These are phyloP conservation scores for Diospyros lotus DNA, from an alignment of 148 eudicot species.

Conservation along the genomic window DNA sequence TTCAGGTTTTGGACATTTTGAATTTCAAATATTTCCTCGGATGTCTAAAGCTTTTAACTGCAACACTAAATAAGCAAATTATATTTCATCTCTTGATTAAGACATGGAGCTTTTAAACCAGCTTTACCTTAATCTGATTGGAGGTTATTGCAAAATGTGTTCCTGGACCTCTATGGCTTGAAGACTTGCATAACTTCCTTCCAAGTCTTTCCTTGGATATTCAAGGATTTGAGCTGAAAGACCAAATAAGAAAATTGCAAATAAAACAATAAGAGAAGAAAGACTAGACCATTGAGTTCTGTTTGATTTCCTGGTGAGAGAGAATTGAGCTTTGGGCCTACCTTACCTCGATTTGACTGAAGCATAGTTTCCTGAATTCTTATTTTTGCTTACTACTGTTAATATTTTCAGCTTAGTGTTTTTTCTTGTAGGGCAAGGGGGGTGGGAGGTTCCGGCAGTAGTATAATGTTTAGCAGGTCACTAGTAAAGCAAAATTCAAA, in stretches of 20 bases:
- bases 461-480: no score
- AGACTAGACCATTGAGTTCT: not conserved
- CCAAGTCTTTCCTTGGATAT: constrained; percentile 2
- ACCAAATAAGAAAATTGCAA: not conserved
- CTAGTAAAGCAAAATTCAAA: not conserved
- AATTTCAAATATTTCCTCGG: not conserved
- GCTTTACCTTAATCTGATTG: no score
- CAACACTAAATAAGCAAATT: not conserved
- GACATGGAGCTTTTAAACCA: no score
- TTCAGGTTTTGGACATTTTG: constrained; percentile 67
- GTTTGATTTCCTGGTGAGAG: not conserved
- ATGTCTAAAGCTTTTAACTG: constrained; percentile 5
- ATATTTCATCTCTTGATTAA: no score
- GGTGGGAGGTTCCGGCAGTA: no score
- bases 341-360: no score
- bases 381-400: not conserved
- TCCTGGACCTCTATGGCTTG: no score
- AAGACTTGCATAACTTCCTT: no score
- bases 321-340: not conserved
- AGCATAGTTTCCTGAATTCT: not conserved
- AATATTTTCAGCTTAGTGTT: not conserved
- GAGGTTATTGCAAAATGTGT: no score
- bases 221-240: not conserved
- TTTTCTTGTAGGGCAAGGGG: no score
- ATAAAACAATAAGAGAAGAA: not conserved